Evolutionary conservation across 768 basidiomycete species (phyloP).

Genomic region (Hericium coralloides): DNA sequence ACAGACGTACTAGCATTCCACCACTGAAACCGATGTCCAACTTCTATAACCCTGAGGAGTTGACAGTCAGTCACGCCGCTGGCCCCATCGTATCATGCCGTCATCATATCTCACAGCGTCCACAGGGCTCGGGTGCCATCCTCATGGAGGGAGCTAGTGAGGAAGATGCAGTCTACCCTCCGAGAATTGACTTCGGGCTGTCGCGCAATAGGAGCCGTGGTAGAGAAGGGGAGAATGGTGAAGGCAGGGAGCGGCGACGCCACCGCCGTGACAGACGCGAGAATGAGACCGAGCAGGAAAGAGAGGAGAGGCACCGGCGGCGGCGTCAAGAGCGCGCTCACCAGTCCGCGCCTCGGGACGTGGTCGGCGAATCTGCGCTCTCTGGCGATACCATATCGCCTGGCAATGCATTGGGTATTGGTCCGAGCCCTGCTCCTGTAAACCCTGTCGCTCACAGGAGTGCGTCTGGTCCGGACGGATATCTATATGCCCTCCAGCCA

Average conservation of each 20-base stretch:
- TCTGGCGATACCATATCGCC: not conserved
- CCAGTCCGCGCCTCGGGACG: not conserved
- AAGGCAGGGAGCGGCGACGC: not conserved
- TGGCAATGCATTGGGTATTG: not conserved
- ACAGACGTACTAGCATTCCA: not conserved
- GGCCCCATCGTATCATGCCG: not conserved
- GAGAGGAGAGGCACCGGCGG: not conserved
- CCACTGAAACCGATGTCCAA: not conserved
- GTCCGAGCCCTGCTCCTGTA: not conserved
- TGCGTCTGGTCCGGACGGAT: too few species aligned
- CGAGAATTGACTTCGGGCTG: not conserved
- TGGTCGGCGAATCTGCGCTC: not conserved
- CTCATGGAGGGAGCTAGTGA: not conserved
- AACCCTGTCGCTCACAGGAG: not conserved
- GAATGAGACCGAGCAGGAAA: not conserved
- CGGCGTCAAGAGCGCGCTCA: not conserved
- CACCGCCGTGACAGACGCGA: not conserved
- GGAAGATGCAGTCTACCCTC: not conserved
- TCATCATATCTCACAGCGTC: not conserved
- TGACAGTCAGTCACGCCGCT: too few species aligned
- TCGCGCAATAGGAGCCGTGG: too few species aligned
- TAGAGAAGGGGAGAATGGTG: not conserved
- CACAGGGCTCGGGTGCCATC: not conserved
- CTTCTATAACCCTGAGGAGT: too few species aligned
- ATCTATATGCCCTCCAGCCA: too few species aligned